Conservation (phyloP, 768 basidiomycete species). For the Trichaptum fuscoviolaceum region DNA sequence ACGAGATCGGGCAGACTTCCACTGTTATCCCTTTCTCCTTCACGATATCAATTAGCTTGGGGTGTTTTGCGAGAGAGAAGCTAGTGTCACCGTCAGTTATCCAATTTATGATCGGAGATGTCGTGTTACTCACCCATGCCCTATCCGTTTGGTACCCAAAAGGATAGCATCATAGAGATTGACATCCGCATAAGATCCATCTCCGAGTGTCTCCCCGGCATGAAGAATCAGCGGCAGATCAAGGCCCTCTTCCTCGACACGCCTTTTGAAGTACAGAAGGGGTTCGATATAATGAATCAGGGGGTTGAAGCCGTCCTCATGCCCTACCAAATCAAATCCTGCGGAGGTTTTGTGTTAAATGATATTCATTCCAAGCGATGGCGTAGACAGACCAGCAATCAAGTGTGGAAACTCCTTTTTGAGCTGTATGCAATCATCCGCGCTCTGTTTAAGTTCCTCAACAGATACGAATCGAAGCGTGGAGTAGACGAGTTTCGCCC, state of each 20-base stretch:
- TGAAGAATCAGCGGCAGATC: conserved; percentile 77
- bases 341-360: background rate
- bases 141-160: conserved; percentile 73
- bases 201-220: conserved; percentile 76
- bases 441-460: conserved; percentile 56
- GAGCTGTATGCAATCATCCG: conserved; percentile 69
- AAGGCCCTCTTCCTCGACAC: conserved; percentile 50
- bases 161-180: conserved; percentile 79
- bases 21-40: conserved; percentile 56
- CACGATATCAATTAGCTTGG: conserved; percentile 64
- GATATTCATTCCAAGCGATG: background rate
- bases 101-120: background rate
- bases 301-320: conserved; percentile 57
- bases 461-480: conserved; percentile 51
- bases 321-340: conserved; percentile 79
- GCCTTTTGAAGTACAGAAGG: conserved; percentile 52
- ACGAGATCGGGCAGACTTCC: conserved; percentile 83
- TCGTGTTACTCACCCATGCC: conserved; percentile 54
- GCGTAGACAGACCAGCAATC: conserved; percentile 47
- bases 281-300: conserved; percentile 58
- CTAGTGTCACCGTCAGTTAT: conserved; percentile 25
- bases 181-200: conserved; percentile 62
- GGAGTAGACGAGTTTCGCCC: conserved; percentile 61
- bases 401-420: conserved; percentile 72
- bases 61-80: conserved; percentile 74